These are phyloP conservation scores for Cadophora malorum DNA, from an alignment of 2,329 filamentous ascomycete genomes.

Conservation along the genomic window DNA sequence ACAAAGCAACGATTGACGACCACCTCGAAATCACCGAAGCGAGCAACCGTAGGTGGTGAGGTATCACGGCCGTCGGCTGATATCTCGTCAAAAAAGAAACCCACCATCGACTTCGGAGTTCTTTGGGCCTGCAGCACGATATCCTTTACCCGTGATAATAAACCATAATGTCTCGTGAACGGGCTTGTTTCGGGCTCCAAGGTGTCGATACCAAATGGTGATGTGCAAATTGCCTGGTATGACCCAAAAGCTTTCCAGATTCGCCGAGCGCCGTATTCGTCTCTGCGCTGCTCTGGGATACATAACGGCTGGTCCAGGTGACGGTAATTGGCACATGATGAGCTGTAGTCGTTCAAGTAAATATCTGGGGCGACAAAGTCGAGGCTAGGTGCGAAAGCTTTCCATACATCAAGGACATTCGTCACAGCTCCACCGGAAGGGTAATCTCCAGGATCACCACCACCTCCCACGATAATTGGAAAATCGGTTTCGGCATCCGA, in stretches of 20 bases:
- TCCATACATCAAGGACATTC: constrained; percentile 54
- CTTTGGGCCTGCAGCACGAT: not conserved
- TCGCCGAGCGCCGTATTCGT: constrained; percentile 51
- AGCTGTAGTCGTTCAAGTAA: constrained; percentile 53
- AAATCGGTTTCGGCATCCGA: too few species aligned
- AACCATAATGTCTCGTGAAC: not conserved
- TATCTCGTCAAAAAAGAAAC: not conserved
- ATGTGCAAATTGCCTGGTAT: constrained; percentile 46
- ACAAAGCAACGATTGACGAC: not conserved
- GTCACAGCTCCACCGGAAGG: constrained; percentile 36
- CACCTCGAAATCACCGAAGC: not conserved
- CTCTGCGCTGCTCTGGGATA: constrained; percentile 55
- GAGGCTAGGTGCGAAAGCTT: constrained; percentile 50
- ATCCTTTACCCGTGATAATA: not conserved
- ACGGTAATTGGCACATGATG: not conserved
- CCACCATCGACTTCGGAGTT: not conserved
- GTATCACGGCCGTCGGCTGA: not conserved
- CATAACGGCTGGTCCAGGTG: constrained; percentile 52
- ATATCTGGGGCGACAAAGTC: constrained; percentile 56
- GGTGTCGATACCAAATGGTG: constrained; percentile 53
- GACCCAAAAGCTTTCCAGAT: constrained; percentile 49
- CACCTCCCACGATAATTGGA: too few species aligned
- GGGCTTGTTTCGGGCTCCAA: constrained; percentile 39
- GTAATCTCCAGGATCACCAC: too few species aligned
- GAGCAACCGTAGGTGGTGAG: not conserved